Conservation (phyloP, 306 rosid species). For the Castanea mollissima region DNA sequence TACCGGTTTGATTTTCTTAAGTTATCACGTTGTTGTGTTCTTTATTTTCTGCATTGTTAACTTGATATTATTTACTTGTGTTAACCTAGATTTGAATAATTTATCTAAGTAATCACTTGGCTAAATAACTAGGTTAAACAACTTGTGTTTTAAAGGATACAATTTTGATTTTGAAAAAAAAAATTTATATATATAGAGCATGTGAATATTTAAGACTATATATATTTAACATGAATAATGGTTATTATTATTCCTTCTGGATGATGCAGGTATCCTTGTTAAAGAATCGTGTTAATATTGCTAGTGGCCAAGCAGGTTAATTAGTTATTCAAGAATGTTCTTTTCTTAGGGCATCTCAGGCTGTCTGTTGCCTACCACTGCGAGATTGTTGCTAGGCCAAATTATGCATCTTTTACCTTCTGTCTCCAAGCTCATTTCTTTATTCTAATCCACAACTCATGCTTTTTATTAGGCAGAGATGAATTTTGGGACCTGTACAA, state of each 20-base stretch:
- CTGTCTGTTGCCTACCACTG: background rate
- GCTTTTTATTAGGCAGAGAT: constrained; percentile 52
- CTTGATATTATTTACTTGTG: no score
- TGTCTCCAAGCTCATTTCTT: background rate
- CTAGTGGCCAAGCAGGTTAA: constrained; percentile 97
- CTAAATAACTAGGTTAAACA: no score
- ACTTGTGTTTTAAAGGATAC: no score
- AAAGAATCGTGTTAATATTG: constrained; percentile 81
- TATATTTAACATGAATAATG: background rate
- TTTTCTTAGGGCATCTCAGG: background rate
- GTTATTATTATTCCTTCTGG: constrained; percentile 12
- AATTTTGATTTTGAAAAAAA: no score
- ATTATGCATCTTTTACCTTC: background rate
- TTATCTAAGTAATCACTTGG: no score
- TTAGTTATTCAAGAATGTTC: background rate
- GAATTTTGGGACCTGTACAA: constrained; percentile 89
- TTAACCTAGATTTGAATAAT: no score
- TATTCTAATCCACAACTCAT: background rate
- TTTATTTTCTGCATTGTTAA: no score
- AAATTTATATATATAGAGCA: no score
- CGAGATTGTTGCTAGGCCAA: constrained; percentile 11
- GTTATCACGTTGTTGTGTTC: no score
- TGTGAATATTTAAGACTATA: no score
- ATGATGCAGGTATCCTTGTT: constrained; percentile 63
- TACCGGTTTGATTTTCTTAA: no score